A percentile compares a stretch with the other conserved stretches of the same genome.
Evolutionary conservation across 2,329 filamentous ascomycete genomes (phyloP).

Genomic region (Arthrobotrys iridis): DNA sequence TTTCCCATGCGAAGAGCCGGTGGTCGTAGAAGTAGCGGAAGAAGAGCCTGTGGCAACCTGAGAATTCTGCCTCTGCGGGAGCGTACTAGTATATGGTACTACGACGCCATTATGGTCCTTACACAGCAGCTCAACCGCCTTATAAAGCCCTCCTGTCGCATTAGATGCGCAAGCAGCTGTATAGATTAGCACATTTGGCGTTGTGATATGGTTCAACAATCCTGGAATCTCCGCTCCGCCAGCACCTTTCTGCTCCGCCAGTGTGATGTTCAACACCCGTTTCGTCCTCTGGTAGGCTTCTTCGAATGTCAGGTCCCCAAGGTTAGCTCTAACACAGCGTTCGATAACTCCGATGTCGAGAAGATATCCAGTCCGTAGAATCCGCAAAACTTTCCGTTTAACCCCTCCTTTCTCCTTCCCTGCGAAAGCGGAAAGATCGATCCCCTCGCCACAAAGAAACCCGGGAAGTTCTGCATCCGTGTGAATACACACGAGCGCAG

Average conservation of each 20-base stretch:
- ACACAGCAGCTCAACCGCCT: conserved; percentile 75
- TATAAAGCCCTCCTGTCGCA: conserved; percentile 72
- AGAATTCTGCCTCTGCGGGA: conserved; percentile 66
- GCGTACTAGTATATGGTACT: conserved; percentile 75
- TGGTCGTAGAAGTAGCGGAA: neutral
- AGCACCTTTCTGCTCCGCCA: conserved; percentile 70
- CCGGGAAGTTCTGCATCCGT: conserved; percentile 83
- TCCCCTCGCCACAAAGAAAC: conserved; percentile 79
- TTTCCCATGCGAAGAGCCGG: neutral
- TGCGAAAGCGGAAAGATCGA: conserved; percentile 83
- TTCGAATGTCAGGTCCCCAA: conserved; percentile 90
- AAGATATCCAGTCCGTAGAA: conserved; percentile 80
- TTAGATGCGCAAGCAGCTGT: conserved; percentile 81
- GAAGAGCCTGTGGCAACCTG: conserved; percentile 59
- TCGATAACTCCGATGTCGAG: conserved; percentile 84
- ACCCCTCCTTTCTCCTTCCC: conserved; percentile 59
- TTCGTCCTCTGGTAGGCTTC: conserved; percentile 89
- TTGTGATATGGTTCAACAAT: conserved; percentile 89
- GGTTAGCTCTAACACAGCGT: conserved; percentile 82
- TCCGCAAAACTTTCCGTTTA: conserved; percentile 72
- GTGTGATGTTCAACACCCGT: conserved; percentile 88
- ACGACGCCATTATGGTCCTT: conserved; percentile 79
- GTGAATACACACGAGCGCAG: conserved; percentile 85
- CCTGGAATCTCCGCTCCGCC: conserved; percentile 80
- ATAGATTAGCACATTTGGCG: conserved; percentile 89